phyloP scores from a whole-genome alignment of 192 early-diverging fungal species.

The Rhizophagus sp. region DNA sequence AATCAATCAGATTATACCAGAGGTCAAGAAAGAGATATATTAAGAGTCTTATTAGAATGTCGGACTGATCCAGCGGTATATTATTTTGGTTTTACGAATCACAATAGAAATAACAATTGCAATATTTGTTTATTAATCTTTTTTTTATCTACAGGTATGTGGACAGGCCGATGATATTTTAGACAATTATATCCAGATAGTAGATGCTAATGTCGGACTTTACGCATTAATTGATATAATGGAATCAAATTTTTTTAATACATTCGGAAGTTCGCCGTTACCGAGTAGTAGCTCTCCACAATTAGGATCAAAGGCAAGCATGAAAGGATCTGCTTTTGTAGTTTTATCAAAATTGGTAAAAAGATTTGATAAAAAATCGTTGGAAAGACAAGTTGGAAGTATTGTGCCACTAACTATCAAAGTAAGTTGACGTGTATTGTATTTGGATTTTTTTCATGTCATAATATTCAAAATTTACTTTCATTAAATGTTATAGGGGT shows the following conservation, averaged over 20 bases:
- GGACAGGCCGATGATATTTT: conserved; percentile 19
- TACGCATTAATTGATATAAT: conserved; percentile 31
- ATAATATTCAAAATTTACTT: neutral
- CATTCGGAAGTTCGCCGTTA: neutral
- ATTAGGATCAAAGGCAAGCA: neutral
- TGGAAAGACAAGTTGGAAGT: conserved; percentile 28
- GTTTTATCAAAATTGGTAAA: conserved; percentile 21
- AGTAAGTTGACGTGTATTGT: neutral
- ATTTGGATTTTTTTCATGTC: neutral
- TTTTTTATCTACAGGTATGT: conserved; percentile 1
- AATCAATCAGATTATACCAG: conserved; percentile 15
- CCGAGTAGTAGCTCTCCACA: neutral
- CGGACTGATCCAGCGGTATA: neutral
- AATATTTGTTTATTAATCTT: neutral
- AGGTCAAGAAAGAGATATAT: conserved; percentile 15
- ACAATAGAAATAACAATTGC: neutral
- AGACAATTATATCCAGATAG: conserved; percentile 9
- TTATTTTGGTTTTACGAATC: neutral
- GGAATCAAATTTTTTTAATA: conserved; percentile 22
- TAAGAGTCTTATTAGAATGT: conserved; percentile 24
- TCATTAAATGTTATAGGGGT: neutral
- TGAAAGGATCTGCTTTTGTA: conserved; percentile 20
- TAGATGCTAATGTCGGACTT: conserved; percentile 11
- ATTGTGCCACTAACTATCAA: conserved; percentile 23
- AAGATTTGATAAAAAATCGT: conserved; percentile 23